Conservation (phyloP, 139 green algal genomes). For the Zygnema circumcarinatum region DNA sequence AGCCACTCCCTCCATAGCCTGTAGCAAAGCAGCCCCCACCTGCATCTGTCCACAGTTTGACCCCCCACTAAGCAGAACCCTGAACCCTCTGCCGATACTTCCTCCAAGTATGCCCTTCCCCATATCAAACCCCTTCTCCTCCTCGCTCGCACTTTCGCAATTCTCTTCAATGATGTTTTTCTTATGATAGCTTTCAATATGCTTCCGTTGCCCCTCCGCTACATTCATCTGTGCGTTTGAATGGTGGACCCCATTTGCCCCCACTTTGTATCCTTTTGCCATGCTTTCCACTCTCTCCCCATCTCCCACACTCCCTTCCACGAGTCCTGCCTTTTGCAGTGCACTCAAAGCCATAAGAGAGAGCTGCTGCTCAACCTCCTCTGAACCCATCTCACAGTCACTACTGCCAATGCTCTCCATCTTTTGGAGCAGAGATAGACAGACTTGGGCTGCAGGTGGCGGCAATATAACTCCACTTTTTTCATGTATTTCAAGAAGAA, state of each 20-base stretch:
- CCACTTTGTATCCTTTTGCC: slow-evolving; percentile 18
- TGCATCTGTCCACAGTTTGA: background rate
- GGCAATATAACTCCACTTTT: background rate
- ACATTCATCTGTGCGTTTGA: background rate
- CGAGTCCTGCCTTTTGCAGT: background rate
- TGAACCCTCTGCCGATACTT: slow-evolving; percentile 6
- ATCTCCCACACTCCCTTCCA: slow-evolving; percentile 9
- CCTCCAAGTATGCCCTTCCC: background rate
- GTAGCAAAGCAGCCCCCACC: background rate
- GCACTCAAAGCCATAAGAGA: background rate
- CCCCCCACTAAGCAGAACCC: slow-evolving; percentile 14
- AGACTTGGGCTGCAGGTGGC: background rate
- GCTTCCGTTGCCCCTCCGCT: too few species aligned
- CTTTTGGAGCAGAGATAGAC: background rate
- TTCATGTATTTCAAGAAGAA: slow-evolving; percentile 19
- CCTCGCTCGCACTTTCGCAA: background rate
- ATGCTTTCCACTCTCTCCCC: slow-evolving; percentile 17
- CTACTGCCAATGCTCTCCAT: background rate
- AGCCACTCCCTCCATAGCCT: background rate
- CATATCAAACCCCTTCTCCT: background rate
- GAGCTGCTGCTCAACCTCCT: background rate
- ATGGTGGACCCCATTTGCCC: background rate
- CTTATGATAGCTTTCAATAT: slow-evolving; percentile 4
- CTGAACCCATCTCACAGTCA: background rate
- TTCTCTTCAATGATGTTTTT: background rate